Base-by-base conservation (phyloP, 495 filamentous ascomycete genomes). In the Aspergillus nanangensis region DNA sequence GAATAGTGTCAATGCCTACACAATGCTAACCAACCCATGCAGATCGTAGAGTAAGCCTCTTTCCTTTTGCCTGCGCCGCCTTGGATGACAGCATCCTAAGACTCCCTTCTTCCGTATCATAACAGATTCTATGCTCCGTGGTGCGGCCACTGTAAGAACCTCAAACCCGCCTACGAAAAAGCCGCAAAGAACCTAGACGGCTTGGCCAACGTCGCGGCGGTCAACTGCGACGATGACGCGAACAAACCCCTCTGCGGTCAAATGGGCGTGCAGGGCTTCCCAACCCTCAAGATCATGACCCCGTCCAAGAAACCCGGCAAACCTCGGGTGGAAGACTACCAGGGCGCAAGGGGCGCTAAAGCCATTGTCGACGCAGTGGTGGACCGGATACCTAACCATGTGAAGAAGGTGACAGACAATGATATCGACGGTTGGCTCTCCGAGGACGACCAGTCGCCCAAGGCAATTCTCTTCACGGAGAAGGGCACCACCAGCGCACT, bases 91-190 rank as follows among this genome's bases (percentile, higher is more conserved):
- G 32, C 14, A 24, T 38, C 21, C n/a, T 45, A 17, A 29, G 39
- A 29, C 13, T 48, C 18, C 47, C 49, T 52, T 18, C 13, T 36
- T 34, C 31, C 15, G 32, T 36, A n/a, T 37, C 34, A 18, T 42
- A 63, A 72, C 63, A 90, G 90, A 67, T 96, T 95, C 74, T 96
- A 95, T 57, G 88, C 88, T 7, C 90, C 88, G 27, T 95, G 87
- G 94, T 96, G 93, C 55, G 93, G 93, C 18, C 94, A 98, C 63
- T 98, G 93, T 70, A 74, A 95, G 63, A 96, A 85, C 66, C 83
- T 99, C 51, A 90, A 96, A 66, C 93, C 93, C 0, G 87, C 89
- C 42, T 99, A 89, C 68, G 93, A 96, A 57, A 95, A 96, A 65
- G 90, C 84, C 3, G 94, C 93, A 31, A 87, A 86, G 60, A 86